Percentiles rank a stretch among this genome's conserved stretches.
These are phyloP conservation scores for Alisma plantagoaquatica DNA, from an alignment of 106 monocot species.

Conservation along the genomic window DNA sequence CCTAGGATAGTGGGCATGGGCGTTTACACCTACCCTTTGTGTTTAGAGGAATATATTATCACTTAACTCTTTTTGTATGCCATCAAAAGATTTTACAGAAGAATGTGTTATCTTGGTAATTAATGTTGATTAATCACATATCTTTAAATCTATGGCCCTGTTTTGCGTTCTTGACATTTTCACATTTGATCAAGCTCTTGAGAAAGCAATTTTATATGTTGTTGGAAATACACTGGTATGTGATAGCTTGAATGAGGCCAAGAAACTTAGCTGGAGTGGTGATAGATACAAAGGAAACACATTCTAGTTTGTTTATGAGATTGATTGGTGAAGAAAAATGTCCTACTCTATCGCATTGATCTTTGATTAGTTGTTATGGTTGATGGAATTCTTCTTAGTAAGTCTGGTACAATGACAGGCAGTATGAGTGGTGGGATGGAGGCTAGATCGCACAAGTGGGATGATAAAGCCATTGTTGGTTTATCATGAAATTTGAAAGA, in stretches of 20 bases:
- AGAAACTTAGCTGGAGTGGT: slow-evolving; percentile 86
- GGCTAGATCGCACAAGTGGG: slow-evolving; percentile 98
- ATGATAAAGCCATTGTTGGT: slow-evolving; percentile 75
- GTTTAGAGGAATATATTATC: too few species aligned
- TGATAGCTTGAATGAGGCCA: slow-evolving; percentile 93
- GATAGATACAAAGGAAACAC: slow-evolving; percentile 83
- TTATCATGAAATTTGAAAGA: slow-evolving; percentile 11
- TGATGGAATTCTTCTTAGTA: slow-evolving; percentile 92
- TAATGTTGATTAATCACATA: too few species aligned
- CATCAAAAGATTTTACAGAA: too few species aligned
- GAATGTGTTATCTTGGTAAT: too few species aligned
- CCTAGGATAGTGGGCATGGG: too few species aligned
- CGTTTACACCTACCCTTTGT: too few species aligned
- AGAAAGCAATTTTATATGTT: slow-evolving; percentile 91
- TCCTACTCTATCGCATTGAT: not conserved
- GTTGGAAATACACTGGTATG: slow-evolving; percentile 97
- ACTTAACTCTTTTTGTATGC: too few species aligned
- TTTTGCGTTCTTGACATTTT: slow-evolving; percentile 33
- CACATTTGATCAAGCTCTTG: slow-evolving; percentile 86
- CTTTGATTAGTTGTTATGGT: slow-evolving; percentile 74
- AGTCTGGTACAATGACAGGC: slow-evolving; percentile 98
- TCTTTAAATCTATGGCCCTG: too few species aligned
- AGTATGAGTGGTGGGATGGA: slow-evolving; percentile 96
- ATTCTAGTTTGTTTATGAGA: not conserved
- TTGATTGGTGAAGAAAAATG: not conserved